These are phyloP conservation scores for Aspergillus steynii DNA, from an alignment of 495 filamentous ascomycete species.

Conservation along the genomic window DNA sequence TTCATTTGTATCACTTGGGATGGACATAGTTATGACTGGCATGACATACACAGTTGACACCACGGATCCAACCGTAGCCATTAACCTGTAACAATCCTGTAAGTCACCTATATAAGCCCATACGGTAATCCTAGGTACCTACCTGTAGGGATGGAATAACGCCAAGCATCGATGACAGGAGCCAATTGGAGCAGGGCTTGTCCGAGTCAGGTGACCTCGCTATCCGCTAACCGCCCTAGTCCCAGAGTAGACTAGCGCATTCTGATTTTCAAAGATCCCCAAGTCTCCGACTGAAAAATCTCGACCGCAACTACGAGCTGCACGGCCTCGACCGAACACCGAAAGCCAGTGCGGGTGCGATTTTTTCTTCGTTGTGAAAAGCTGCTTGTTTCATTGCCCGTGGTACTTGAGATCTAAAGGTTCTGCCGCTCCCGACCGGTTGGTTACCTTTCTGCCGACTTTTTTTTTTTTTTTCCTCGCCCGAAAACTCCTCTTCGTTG, in stretches of 20 bases:
- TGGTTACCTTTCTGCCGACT: constrained; percentile 9
- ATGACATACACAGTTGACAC: background rate
- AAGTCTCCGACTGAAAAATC: constrained; percentile 45
- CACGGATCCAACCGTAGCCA: background rate
- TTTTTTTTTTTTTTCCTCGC: constrained; percentile 15
- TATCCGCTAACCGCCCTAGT: constrained; percentile 29
- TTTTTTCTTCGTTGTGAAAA: constrained; percentile 18
- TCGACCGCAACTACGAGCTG: constrained; percentile 47
- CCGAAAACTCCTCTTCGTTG: constrained; percentile 12
- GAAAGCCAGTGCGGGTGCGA: constrained; percentile 29
- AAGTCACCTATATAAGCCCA: too few species aligned
- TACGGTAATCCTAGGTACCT: too few species aligned
- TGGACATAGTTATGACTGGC: background rate
- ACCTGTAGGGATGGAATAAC: too few species aligned
- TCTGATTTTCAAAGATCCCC: constrained; percentile 51
- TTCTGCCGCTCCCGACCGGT: constrained; percentile 10
- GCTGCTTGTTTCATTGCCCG: constrained; percentile 21
- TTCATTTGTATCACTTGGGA: constrained; percentile 5
- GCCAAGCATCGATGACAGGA: background rate
- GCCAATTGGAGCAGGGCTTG: constrained; percentile 28
- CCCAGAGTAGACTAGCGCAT: constrained; percentile 33
- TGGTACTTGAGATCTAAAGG: constrained; percentile 15
- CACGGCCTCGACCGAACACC: constrained; percentile 38
- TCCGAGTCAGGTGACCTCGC: constrained; percentile 35
- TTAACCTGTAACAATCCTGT: too few species aligned